Percentiles rank a stretch among this genome's conserved stretches.
Evolutionary conservation across 2,329 filamentous ascomycete species (phyloP).

Genomic region (Penicillium sp.): DNA sequence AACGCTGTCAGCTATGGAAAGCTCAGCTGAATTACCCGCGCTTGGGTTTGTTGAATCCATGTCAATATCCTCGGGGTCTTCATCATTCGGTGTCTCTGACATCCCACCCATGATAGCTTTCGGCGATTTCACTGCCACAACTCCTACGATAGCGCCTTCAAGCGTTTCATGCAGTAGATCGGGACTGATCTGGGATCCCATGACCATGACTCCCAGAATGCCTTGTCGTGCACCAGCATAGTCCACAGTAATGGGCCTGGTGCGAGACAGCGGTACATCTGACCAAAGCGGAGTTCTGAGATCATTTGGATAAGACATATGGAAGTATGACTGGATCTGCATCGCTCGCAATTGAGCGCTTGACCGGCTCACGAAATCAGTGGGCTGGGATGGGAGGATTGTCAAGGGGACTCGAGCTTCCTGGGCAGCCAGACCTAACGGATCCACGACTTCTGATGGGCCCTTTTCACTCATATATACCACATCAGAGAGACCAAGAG

Average conservation of each 20-base stretch:
- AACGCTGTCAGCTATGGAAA: slow-evolving; percentile 23
- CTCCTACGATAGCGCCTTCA: slow-evolving; percentile 53
- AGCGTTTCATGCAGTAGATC: slow-evolving; percentile 51
- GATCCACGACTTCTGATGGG: slow-evolving; percentile 41
- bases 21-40: neutral
- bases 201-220: slow-evolving; percentile 52
- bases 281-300: slow-evolving; percentile 43
- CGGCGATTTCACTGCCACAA: slow-evolving; percentile 49
- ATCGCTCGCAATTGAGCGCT: slow-evolving; percentile 54
- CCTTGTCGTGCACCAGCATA: slow-evolving; percentile 47
- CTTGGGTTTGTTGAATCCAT: slow-evolving; percentile 17
- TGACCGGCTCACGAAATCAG: slow-evolving; percentile 45
- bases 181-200: slow-evolving; percentile 49
- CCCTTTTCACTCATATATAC: slow-evolving; percentile 54
- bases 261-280: slow-evolving; percentile 44
- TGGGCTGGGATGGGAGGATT: slow-evolving; percentile 47
- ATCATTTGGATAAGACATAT: slow-evolving; percentile 37
- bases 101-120: slow-evolving; percentile 27
- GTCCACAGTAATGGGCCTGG: slow-evolving; percentile 49
- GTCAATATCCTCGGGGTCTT: slow-evolving; percentile 15
- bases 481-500: slow-evolving; percentile 50
- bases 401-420: slow-evolving; percentile 40
- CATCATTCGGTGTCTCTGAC: slow-evolving; percentile 4
- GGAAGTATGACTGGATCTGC: slow-evolving; percentile 63
- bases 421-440: slow-evolving; percentile 41